A percentile compares a stretch with the other conserved stretches of the same genome.
These are phyloP conservation scores for Singerocomus inundabilis DNA, from an alignment of 1,284 basidiomycete species.

Conservation along the genomic window DNA sequence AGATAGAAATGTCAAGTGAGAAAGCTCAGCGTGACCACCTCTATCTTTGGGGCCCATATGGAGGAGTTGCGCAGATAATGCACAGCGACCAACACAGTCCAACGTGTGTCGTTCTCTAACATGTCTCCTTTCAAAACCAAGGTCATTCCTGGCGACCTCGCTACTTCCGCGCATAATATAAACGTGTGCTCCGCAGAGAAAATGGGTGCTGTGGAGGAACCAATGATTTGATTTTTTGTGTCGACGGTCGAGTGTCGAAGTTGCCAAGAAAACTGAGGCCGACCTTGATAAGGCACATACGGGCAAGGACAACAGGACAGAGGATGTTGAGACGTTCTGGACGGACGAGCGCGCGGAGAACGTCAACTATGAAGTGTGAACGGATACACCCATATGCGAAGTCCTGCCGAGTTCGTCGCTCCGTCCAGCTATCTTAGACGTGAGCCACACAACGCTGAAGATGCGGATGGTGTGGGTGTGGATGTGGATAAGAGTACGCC, in stretches of 20 bases:
- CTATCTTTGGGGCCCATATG: too few species aligned
- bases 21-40: too few species aligned
- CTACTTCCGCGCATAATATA: conserved; percentile 20
- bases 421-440: conserved; percentile 14
- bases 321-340: conserved; percentile 43
- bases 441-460: neutral
- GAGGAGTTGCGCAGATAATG: too few species aligned
- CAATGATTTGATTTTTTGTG: conserved; percentile 36
- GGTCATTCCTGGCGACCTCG: conserved; percentile 35
- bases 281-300: conserved; percentile 1
- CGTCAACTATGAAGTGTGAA: conserved; percentile 74
- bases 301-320: conserved; percentile 7
- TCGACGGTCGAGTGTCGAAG: conserved; percentile 26
- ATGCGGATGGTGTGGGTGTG: neutral
- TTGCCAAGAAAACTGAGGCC: conserved; percentile 13
- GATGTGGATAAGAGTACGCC: neutral
- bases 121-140: too few species aligned
- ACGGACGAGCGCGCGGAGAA: conserved; percentile 46
- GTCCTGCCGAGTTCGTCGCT: conserved; percentile 65
- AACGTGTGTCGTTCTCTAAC: too few species aligned
- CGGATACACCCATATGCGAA: conserved; percentile 69
- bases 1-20: too few species aligned
- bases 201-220: conserved; percentile 10
- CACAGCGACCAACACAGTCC: too few species aligned
- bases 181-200: neutral